Evolutionary conservation across 2,329 filamentous ascomycete genomes (phyloP), one percentile per base, ranked within the genome.

Genomic region (Microdochium nivale): DNA sequence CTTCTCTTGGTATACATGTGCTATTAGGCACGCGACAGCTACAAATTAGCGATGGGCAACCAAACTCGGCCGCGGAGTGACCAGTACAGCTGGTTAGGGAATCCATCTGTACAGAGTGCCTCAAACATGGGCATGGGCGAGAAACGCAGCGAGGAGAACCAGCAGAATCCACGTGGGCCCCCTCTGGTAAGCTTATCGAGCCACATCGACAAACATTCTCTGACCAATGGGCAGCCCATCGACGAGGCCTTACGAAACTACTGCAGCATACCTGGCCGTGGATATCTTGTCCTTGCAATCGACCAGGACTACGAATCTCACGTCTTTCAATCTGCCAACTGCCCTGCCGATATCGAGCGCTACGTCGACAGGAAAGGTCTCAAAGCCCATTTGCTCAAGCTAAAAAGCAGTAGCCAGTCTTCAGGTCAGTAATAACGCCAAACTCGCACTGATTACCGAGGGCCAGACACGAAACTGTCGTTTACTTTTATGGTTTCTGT

Each of bases 211-310:
- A 7, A 19, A 44, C 21, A 13, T 23, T 3, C 7, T 10, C 59
- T 63, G 50, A 64, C 35, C 23, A 24, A 49, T 37, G 37, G 27
- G 24, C 53, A 79, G 75, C 66, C 75, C 58, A 78, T 82, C 32
- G 72, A 73, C 32, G 70, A 73, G 54, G 77, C 75, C 25, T 64
- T 83, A 11, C 69, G 74, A 16, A 72, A 78, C 48, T 68, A 77
- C 40, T 81, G 78, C 56, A 70, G 72, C 35, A 77, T 82, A 47
- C 70, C 74, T 1, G 73, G 72, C 11, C 70, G 72, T 49, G 67
- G 68, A 54, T 82, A 76, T 59, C 80, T 82, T 55, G 67, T 82
- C 32, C 77, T 74, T 11, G 72, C 71, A 2, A 65, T 79, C 40
- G 66, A 70, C 33, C 74, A 79, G 25, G 74, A 77, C 53, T 75